These are phyloP conservation scores for Trypethelium eluteriae DNA, from an alignment of 495 filamentous ascomycete genomes.

Conservation along the genomic window DNA sequence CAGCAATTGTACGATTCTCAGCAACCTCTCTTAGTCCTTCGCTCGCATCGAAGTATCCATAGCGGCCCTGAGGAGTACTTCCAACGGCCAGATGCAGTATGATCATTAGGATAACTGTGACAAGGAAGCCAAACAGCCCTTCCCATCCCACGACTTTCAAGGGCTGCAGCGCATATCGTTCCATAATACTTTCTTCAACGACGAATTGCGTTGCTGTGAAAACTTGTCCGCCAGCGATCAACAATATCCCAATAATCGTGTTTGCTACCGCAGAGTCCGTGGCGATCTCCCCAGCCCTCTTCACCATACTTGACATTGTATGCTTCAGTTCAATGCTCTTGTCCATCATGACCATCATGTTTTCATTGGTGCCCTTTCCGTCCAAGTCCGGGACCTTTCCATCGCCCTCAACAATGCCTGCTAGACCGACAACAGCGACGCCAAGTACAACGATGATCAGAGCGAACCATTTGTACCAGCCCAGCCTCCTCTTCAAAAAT, in stretches of 20 bases:
- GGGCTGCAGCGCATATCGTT: conserved; percentile 80
- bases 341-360: background rate
- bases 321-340: background rate
- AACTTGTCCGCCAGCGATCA: conserved; percentile 90
- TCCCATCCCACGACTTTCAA: conserved; percentile 94
- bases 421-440: conserved; percentile 82
- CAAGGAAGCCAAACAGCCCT: conserved; percentile 81
- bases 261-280: conserved; percentile 49
- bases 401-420: conserved; percentile 68
- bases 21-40: conserved; percentile 77
- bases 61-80: conserved; percentile 58
- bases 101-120: conserved; percentile 72
- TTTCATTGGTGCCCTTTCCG: conserved; percentile 15
- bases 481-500: conserved; percentile 70
- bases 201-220: conserved; percentile 97
- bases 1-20: conserved; percentile 56
- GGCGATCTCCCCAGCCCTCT: conserved; percentile 9
- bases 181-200: conserved; percentile 86
- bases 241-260: conserved; percentile 71
- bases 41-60: conserved; percentile 81
- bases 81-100: conserved; percentile 72
- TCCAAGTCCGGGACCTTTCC: conserved; percentile 16
- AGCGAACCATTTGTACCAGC: conserved; percentile 80
- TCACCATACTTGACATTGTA: background rate
- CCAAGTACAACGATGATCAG: conserved; percentile 80